Percentiles rank a stretch among this genome's conserved stretches.
phyloP scores from a whole-genome alignment of 768 basidiomycete genomes.

The Pleurotus salmoneostramineus region DNA sequence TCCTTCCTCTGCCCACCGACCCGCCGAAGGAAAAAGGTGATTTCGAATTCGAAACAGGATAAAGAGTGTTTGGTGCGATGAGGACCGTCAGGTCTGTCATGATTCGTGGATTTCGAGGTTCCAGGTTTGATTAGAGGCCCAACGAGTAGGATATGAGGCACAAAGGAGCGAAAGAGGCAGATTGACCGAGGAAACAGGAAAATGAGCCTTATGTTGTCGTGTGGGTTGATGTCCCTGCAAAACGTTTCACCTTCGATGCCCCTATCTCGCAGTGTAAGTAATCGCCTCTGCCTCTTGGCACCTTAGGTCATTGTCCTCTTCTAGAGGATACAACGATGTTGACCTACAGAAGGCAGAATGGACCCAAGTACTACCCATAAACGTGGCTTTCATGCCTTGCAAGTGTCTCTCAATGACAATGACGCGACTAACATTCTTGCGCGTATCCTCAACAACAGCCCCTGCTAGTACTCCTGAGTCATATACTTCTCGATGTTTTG shows the following conservation, averaged over 20 bases:
- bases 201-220: neutral
- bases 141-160: neutral
- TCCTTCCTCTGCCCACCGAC: constrained; percentile 13
- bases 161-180: neutral
- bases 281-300: too few relatives aligned
- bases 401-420: too few relatives aligned
- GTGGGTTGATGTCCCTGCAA: neutral
- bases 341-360: too few relatives aligned
- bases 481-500: too few relatives aligned
- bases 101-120: neutral
- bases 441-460: too few relatives aligned
- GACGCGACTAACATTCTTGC: too few relatives aligned
- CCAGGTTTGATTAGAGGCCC: neutral
- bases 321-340: too few relatives aligned
- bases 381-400: too few relatives aligned
- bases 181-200: neutral
- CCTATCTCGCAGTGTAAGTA: too few relatives aligned
- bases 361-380: too few relatives aligned
- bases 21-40: constrained; percentile 27
- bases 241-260: neutral
- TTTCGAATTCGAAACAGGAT: constrained; percentile 29
- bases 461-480: too few relatives aligned
- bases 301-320: too few relatives aligned
- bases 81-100: constrained; percentile 54
- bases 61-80: constrained; percentile 41